Conservation (phyloP, 2,329 filamentous ascomycete species). For the Cercospora zeae-maydis region DNA sequence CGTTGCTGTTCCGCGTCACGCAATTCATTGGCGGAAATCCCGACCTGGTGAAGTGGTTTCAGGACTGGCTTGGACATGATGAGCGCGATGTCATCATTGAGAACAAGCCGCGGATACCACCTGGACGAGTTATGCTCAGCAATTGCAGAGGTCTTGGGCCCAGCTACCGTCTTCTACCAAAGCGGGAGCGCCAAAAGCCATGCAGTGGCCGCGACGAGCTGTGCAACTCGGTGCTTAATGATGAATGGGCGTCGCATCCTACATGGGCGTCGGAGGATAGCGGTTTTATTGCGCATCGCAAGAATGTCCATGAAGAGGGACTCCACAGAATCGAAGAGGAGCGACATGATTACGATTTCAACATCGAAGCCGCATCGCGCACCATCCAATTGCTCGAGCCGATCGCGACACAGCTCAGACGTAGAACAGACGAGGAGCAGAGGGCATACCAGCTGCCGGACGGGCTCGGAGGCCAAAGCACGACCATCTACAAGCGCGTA, state of each 20-base stretch:
- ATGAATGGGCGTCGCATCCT: conserved; percentile 97
- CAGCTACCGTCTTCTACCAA: conserved; percentile 88
- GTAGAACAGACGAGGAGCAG: conserved; percentile 63
- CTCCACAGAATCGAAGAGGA: conserved; percentile 97
- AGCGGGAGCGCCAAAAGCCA: conserved; percentile 81
- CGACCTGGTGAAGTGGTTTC: conserved; percentile 87
- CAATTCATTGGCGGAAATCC: conserved; percentile 83
- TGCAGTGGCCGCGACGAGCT: conserved; percentile 94
- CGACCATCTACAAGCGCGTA: conserved; percentile 93
- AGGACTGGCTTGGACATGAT: conserved; percentile 74
- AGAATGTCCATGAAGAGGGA: conserved; percentile 92
- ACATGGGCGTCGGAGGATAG: conserved; percentile 99
- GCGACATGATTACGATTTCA: conserved; percentile 96
- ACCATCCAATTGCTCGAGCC: conserved; percentile 96
- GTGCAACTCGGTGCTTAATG: conserved; percentile 88
- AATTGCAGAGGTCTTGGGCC: conserved; percentile 95
- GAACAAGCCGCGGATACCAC: conserved; percentile 70
- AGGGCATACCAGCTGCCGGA: conserved; percentile 74
- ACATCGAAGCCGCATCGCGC: conserved; percentile 90
- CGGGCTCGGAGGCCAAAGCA: conserved; percentile 85
- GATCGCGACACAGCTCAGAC: conserved; percentile 83
- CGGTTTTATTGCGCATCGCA: conserved; percentile 94
- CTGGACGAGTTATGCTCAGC: conserved; percentile 82
- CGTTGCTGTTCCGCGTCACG: conserved; percentile 76
- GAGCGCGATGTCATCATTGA: conserved; percentile 74